Base-by-base conservation (phyloP, 129 eudicot species). In the Mikania micrantha region DNA sequence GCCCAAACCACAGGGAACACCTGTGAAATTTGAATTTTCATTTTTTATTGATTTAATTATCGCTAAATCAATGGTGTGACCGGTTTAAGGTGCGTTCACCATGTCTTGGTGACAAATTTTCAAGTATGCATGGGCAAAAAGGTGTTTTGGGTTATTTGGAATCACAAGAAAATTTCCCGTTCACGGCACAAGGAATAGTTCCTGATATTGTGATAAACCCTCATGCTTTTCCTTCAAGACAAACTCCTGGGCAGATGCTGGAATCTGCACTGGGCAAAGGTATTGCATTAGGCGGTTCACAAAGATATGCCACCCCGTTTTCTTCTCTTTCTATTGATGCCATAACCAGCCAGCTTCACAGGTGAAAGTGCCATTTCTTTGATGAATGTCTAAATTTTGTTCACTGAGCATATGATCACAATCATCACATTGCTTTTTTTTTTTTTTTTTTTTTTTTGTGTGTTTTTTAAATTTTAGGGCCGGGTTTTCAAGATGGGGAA, bases 41-140 rank as follows among this genome's bases (percentile, higher is more conserved):
- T n/a, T n/a, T 59, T 12, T 35, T 22, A 24, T 24, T 45, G 35
- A 3, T 50, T 27, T 49, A 0, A 50, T 7, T 38, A 38, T 39
- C 61, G 61, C 52, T 60, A 44, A 59, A 47, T 5, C 35, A 61
- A 28, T n/a, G 29, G 3, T 19, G 12, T 44, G 45, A 48, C 9
- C 67, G 62, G 58, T 80, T 74, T 54, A 80, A 92, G 98, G 95
- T 92, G 60, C 95, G 98, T 5, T 53, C 87, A 6, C 95, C 98
- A 1, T 88, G 95, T 45, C 98, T 92, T 49, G 98, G 98, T 29
- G 98, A 88, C 84, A 92, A 92, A 44, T 92, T 92, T 54, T 88
- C 98, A 0, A 88, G 96, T 70, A 92, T 92, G 98, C 98, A 92
- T 39, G 98, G 98, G 53, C 98, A 92, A 40, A 92, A 92, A 78